Conservation (phyloP, 129 eudicot species). For the Helianthus annuus region DNA sequence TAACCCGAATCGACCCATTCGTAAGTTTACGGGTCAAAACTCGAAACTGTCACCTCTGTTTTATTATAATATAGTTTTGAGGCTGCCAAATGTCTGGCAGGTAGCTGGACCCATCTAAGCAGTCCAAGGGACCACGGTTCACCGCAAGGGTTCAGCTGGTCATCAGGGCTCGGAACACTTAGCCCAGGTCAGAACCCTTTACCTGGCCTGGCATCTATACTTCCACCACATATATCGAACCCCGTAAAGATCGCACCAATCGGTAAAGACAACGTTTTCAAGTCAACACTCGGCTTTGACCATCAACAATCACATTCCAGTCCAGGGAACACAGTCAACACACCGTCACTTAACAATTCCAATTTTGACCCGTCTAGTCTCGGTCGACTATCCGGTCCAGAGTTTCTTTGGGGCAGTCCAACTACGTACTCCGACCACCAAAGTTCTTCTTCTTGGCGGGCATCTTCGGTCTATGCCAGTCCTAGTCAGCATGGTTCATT, state of each 20-base stretch:
- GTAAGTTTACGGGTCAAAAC: conserved; percentile 1
- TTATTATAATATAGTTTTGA: not conserved
- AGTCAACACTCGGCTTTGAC: conserved; percentile 39
- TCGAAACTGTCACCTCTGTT: not conserved
- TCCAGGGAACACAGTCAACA: conserved; percentile 34
- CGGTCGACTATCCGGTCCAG: conserved; percentile 83
- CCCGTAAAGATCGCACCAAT: conserved; percentile 79
- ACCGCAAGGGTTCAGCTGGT: conserved; percentile 58
- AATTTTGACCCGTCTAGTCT: conserved; percentile 51
- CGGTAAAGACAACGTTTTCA: conserved; percentile 56
- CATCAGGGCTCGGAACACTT: conserved; percentile 61
- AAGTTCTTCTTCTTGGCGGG: conserved; percentile 64
- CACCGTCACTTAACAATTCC: conserved; percentile 56
- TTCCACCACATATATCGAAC: conserved; percentile 57
- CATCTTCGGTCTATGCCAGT: conserved; percentile 54
- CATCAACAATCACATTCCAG: conserved; percentile 57
- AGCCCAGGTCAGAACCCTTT: conserved; percentile 63
- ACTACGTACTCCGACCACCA: conserved; percentile 48
- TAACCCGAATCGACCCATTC: not conserved
- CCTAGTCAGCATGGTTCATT: conserved; percentile 48
- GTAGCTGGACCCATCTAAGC: conserved; percentile 71
- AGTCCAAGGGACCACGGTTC: conserved; percentile 74
- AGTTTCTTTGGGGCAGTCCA: conserved; percentile 98
- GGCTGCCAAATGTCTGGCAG: conserved; percentile 35
- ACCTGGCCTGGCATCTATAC: conserved; percentile 74